Percentiles rank a stretch among this genome's conserved stretches.
Conservation (phyloP, 2,329 filamentous ascomycete genomes). For the Colletotrichum neosansevieriae region DNA sequence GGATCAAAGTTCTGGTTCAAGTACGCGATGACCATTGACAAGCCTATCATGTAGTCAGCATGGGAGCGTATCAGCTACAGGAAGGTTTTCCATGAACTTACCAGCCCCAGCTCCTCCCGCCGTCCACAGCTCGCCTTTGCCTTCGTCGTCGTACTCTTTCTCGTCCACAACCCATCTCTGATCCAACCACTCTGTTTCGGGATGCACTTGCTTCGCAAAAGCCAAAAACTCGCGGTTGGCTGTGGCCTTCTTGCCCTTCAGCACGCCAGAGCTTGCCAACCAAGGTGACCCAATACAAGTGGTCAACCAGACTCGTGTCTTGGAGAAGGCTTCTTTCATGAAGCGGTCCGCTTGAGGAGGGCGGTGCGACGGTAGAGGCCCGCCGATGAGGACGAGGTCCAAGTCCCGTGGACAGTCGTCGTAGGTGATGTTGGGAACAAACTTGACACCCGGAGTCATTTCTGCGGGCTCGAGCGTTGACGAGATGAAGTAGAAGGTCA, state of each 20-base stretch:
- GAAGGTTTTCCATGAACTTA: conserved; percentile 36
- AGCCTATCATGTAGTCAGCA: background rate
- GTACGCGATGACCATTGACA: conserved; percentile 31
- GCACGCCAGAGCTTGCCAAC: conserved; percentile 51
- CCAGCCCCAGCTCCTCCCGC: conserved; percentile 52
- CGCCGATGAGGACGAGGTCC: conserved; percentile 54
- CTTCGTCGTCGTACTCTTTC: conserved; percentile 45
- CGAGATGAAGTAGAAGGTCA: conserved; percentile 54
- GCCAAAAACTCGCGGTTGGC: conserved; percentile 51
- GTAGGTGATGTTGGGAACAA: conserved; percentile 54
- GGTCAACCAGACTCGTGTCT: conserved; percentile 51
- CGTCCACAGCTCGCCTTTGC: conserved; percentile 52
- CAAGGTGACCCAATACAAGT: conserved; percentile 55
- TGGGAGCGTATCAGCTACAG: background rate
- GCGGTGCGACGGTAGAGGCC: conserved; percentile 48
- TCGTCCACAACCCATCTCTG: conserved; percentile 54
- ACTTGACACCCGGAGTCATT: conserved; percentile 48
- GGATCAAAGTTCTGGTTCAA: conserved; percentile 33
- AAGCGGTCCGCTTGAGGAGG: conserved; percentile 50
- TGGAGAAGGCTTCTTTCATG: conserved; percentile 50
- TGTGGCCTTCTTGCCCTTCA: conserved; percentile 54
- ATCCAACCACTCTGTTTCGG: conserved; percentile 52
- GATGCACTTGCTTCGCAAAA: conserved; percentile 46
- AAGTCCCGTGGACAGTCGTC: conserved; percentile 54
- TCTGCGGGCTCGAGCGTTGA: conserved; percentile 48